These are phyloP conservation scores for Saccharomycopsis crataegensis DNA, from an alignment of 1,139 yeast species.

Conservation along the genomic window DNA sequence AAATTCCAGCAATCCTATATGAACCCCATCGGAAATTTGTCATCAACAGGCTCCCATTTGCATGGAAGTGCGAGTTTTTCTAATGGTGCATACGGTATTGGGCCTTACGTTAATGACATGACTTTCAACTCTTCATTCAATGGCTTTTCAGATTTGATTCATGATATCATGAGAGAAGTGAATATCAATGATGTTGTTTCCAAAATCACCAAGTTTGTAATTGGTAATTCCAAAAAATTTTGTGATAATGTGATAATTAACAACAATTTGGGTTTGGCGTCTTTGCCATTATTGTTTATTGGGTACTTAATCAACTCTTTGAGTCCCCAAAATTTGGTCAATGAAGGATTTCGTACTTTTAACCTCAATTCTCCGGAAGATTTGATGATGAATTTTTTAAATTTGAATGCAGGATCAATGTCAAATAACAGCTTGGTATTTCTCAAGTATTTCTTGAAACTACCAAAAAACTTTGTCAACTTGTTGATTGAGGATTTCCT, in stretches of 20 bases:
- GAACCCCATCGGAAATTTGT: neutral
- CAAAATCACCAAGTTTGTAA: constrained; percentile 14
- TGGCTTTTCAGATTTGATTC: constrained; percentile 18
- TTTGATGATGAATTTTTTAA: constrained; percentile 17
- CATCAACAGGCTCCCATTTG: neutral
- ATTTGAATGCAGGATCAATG: constrained; percentile 14
- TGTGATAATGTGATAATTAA: constrained; percentile 17
- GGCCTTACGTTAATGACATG: constrained; percentile 2
- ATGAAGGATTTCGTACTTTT: constrained; percentile 13
- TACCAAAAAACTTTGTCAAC: constrained; percentile 15
- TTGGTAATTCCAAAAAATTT: constrained; percentile 3
- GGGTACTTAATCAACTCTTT: constrained; percentile 20
- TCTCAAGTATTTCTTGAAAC: constrained; percentile 16
- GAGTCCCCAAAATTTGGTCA: constrained; percentile 11
- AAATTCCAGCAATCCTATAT: constrained; percentile 10
- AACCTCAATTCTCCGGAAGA: constrained; percentile 9
- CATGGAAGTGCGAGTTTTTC: constrained; percentile 17
- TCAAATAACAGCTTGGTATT: constrained; percentile 17
- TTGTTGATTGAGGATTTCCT: constrained; percentile 19
- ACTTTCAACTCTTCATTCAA: constrained; percentile 10
- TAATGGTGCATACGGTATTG: constrained; percentile 13
- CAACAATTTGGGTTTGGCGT: constrained; percentile 23
- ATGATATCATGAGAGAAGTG: constrained; percentile 18
- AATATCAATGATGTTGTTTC: constrained; percentile 6
- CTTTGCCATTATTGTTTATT: constrained; percentile 22